These are phyloP conservation scores for Aspergillus persii DNA, from an alignment of 2,329 filamentous ascomycete species.

Conservation along the genomic window DNA sequence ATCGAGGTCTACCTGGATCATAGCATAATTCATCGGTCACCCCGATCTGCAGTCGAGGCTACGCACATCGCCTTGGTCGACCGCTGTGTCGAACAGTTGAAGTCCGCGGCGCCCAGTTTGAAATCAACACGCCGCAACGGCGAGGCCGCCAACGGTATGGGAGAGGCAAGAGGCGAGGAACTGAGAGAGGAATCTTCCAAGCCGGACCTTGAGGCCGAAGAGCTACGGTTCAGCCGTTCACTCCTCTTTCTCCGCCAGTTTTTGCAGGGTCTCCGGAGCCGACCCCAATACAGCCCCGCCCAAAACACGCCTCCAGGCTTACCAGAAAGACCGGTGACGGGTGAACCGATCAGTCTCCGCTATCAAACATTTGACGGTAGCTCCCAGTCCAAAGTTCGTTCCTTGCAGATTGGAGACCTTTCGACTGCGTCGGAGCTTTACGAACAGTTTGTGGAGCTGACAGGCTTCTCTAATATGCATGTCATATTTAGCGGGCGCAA, in stretches of 20 bases:
- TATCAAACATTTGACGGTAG: slow-evolving; percentile 71
- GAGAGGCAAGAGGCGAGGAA: slow-evolving; percentile 55
- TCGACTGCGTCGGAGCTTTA: slow-evolving; percentile 71
- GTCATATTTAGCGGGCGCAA: slow-evolving; percentile 68
- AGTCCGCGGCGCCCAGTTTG: slow-evolving; percentile 59
- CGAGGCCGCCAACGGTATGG: slow-evolving; percentile 41
- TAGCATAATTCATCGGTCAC: slow-evolving; percentile 40
- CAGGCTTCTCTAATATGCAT: slow-evolving; percentile 73
- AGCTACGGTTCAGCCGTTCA: slow-evolving; percentile 66
- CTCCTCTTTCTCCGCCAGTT: slow-evolving; percentile 67
- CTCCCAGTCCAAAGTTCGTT: slow-evolving; percentile 58
- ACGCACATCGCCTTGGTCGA: slow-evolving; percentile 70
- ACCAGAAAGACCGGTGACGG: slow-evolving; percentile 54
- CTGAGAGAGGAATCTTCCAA: slow-evolving; percentile 52
- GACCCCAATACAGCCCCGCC: slow-evolving; percentile 59
- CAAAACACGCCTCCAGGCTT: slow-evolving; percentile 61
- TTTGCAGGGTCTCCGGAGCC: slow-evolving; percentile 52
- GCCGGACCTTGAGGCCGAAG: slow-evolving; percentile 52
- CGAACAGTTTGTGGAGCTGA: slow-evolving; percentile 64
- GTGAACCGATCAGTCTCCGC: slow-evolving; percentile 64
- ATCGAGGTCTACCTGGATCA: slow-evolving; percentile 70
- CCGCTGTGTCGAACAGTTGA: slow-evolving; percentile 70
- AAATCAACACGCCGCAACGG: slow-evolving; percentile 46
- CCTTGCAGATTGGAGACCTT: slow-evolving; percentile 64
- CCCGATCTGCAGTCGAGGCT: slow-evolving; percentile 49